Evolutionary conservation across 2,329 filamentous ascomycete genomes (phyloP).

Genomic region (Xylariaceae sp.): DNA sequence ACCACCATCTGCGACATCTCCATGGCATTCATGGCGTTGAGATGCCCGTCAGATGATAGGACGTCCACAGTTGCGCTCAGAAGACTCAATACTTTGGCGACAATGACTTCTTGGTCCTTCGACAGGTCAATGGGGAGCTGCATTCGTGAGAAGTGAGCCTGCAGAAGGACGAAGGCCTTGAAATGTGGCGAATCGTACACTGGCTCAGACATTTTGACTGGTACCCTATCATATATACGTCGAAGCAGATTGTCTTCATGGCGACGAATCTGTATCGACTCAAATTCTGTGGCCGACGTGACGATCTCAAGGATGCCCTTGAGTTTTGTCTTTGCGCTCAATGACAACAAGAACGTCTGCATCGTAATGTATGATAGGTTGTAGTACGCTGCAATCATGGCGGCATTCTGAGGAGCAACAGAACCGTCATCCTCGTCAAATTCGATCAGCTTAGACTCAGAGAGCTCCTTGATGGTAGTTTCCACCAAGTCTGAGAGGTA

Average conservation of each 20-base stretch:
- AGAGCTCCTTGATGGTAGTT: slow-evolving; percentile 80
- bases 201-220: slow-evolving; percentile 87
- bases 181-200: slow-evolving; percentile 93
- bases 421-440: slow-evolving; percentile 90
- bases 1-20: slow-evolving; percentile 99
- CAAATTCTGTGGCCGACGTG: slow-evolving; percentile 94
- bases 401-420: slow-evolving; percentile 84
- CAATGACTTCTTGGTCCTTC: slow-evolving; percentile 87
- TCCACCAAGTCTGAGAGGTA: slow-evolving; percentile 95
- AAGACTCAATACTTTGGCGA: slow-evolving; percentile 79
- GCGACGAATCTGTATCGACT: slow-evolving; percentile 86
- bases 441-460: slow-evolving; percentile 92
- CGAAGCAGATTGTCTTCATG: slow-evolving; percentile 85
- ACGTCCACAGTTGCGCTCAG: slow-evolving; percentile 92
- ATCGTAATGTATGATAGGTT: slow-evolving; percentile 99
- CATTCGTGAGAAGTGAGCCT: slow-evolving; percentile 97
- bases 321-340: slow-evolving; percentile 83
- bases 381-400: slow-evolving; percentile 98
- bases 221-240: slow-evolving; percentile 88
- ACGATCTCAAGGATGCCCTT: slow-evolving; percentile 97
- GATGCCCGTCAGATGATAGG: slow-evolving; percentile 86
- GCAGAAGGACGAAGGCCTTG: slow-evolving; percentile 94
- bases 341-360: slow-evolving; percentile 93
- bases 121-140: slow-evolving; percentile 91
- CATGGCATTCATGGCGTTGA: slow-evolving; percentile 98